Conservation (phyloP, 495 filamentous ascomycete genomes). For the Podospora pseudoanserina region DNA sequence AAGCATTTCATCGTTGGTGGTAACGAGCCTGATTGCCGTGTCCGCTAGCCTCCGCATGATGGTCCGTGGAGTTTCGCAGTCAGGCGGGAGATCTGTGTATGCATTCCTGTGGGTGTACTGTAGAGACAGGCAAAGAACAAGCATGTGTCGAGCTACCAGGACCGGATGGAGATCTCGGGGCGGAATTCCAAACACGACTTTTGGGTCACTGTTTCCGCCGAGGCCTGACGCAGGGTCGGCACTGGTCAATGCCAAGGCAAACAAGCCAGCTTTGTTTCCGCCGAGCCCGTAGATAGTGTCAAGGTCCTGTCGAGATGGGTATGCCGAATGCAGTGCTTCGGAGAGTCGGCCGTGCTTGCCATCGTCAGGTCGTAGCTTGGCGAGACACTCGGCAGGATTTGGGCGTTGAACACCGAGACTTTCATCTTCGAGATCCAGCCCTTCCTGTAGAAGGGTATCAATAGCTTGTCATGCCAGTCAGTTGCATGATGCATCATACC, state of each 20-base stretch:
- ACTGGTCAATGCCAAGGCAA: background rate
- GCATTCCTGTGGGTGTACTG: constrained; percentile 36
- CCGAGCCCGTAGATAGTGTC: background rate
- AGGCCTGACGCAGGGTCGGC: constrained; percentile 18
- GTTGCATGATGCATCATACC: background rate
- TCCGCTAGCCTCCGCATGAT: constrained; percentile 39
- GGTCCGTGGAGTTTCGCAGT: constrained; percentile 19
- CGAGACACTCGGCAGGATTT: background rate
- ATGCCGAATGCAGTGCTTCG: background rate
- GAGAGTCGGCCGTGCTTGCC: background rate
- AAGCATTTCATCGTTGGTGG: constrained; percentile 48
- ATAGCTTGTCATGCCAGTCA: background rate
- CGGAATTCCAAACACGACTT: constrained; percentile 36
- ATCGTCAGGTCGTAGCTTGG: background rate
- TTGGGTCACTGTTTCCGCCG: background rate
- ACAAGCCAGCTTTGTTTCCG: background rate
- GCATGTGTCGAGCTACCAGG: constrained; percentile 44
- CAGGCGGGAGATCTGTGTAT: constrained; percentile 14
- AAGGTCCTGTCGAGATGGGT: background rate
- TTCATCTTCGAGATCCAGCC: constrained; percentile 1
- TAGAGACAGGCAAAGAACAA: constrained; percentile 42
- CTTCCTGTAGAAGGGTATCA: background rate
- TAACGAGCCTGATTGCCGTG: constrained; percentile 41
- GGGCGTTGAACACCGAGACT: background rate
- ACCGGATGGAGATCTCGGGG: constrained; percentile 41